Evolutionary conservation across 805 yeast species (phyloP).

Genomic region (Candida yuanshanica): DNA sequence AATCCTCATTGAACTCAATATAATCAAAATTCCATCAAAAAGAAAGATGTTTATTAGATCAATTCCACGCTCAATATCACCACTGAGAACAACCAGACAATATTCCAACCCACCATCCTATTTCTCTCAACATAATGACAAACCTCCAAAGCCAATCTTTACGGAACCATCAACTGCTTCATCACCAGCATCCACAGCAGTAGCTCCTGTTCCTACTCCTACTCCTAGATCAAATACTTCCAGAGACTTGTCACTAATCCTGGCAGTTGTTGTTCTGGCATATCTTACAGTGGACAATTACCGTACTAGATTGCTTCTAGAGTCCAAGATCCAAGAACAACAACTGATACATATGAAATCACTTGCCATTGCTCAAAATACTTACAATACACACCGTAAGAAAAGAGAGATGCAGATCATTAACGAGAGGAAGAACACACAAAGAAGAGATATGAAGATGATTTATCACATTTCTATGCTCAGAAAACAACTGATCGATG

Average conservation of each 20-base stretch:
- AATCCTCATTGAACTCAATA: neutral
- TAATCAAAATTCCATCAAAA: no score
- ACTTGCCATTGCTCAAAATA: constrained; percentile 37
- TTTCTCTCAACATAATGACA: constrained; percentile 13
- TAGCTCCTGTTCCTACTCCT: neutral
- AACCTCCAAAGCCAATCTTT: neutral
- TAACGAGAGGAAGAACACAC: constrained; percentile 44
- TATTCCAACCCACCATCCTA: constrained; percentile 16
- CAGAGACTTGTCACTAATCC: constrained; percentile 35
- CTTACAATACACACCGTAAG: constrained; percentile 44
- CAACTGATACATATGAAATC: constrained; percentile 28
- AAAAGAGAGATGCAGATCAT: constrained; percentile 47
- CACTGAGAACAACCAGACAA: neutral
- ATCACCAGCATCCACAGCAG: neutral
- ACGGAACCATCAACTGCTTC: neutral
- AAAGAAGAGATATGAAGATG: constrained; percentile 51
- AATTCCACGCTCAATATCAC: neutral
- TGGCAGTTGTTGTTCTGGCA: constrained; percentile 38
- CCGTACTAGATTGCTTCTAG: constrained; percentile 33
- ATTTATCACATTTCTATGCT: constrained; percentile 61
- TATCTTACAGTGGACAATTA: constrained; percentile 51
- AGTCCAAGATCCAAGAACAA: constrained; percentile 25
- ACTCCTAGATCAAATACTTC: constrained; percentile 13
- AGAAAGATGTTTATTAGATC: neutral
- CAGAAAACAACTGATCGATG: constrained; percentile 52